Evolutionary conservation across 345 rosid genomes (phyloP), one percentile per base, ranked within the genome.

Genomic region (Kandelia obovata): DNA sequence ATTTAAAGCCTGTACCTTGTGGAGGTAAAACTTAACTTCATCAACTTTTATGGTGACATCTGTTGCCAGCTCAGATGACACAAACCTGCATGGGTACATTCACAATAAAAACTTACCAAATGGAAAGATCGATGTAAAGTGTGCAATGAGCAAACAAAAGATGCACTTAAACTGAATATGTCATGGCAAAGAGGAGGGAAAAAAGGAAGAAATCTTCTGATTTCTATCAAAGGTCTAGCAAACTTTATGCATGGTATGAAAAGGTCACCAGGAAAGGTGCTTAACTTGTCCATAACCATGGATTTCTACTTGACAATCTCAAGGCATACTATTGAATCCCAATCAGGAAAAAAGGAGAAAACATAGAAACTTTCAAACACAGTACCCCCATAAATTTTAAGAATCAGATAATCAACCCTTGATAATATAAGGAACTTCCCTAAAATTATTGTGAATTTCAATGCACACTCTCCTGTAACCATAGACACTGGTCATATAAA

Each of bases 1-100:
- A 53, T 7, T 17, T 0, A 23, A 30, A 47, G 53, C 25, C 16
- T 21, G 26, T 78, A 93, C 98, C 98, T 91, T 93, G 66, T 93
- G 98, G 55, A 93, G 91, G 80, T 73, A 73, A 83, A 91, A 93
- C 75, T 90, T 91, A 62, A 87, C 92, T 70, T 89, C 92, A 25
- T 83, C 95, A 25, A 91, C 84, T 64, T 62, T 84, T 31, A 93
- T 65, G 71, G 80, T 84, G 78, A 89, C 79, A 81, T 93, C 98
- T 9, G 95, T 75, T 37, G 79, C 83, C 76, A 93, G 86, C 61
- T 91, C 98, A 31, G 94, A 84, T 32, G 84, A 76, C 46, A 91
- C 88, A 31, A 85, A 79, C 84, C 98, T 93, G 84, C 73, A 64
- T 37, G 57, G 60, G 66, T 69, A 72, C 71, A 76, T 30, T 47